A percentile compares a stretch with the other conserved stretches of the same genome.
phyloP scores from a whole-genome alignment of 2,329 filamentous ascomycete species.

The Aplosporella prunicola region DNA sequence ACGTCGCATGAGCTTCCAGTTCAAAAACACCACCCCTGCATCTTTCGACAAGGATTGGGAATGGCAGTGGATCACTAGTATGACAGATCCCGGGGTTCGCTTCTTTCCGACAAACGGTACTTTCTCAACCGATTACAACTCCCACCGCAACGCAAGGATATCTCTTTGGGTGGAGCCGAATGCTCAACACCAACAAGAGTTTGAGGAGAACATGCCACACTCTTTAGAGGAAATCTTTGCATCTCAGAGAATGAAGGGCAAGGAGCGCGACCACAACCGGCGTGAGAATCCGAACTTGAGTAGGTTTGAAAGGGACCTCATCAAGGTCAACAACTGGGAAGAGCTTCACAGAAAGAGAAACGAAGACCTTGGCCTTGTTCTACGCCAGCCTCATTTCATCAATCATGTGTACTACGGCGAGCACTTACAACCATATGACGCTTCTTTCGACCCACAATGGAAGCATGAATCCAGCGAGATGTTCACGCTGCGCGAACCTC shows the following conservation, averaged over 20 bases:
- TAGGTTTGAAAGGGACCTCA: conserved; percentile 8
- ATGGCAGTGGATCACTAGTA: conserved; percentile 7
- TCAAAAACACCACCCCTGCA: conserved; percentile 1
- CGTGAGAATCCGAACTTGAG: conserved; percentile 5
- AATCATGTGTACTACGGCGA: conserved; percentile 9
- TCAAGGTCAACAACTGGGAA: conserved; percentile 8
- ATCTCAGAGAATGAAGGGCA: conserved; percentile 7
- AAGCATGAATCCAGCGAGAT: conserved; percentile 1
- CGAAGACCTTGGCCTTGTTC: conserved; percentile 1
- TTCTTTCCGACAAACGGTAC: conserved; percentile 36
- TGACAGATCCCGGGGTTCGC: conserved; percentile 17
- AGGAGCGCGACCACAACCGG: conserved; percentile 6
- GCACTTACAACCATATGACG: conserved; percentile 1
- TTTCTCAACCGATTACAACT: conserved; percentile 34
- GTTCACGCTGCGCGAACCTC: conserved; percentile 1
- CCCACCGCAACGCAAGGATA: conserved; percentile 6
- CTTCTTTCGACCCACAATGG: not conserved
- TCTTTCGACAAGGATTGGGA: conserved; percentile 11
- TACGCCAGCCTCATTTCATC: conserved; percentile 9
- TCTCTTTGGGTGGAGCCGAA: conserved; percentile 3
- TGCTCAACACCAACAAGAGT: conserved; percentile 6
- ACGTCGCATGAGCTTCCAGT: too few relatives aligned
- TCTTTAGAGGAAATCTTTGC: conserved; percentile 9
- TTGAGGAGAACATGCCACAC: conserved; percentile 6
- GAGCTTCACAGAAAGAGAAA: conserved; percentile 3